Percentiles rank a stretch among this genome's conserved stretches.
These are phyloP conservation scores for Ganoderma multipileum DNA, from an alignment of 1,284 basidiomycete genomes.

Conservation along the genomic window DNA sequence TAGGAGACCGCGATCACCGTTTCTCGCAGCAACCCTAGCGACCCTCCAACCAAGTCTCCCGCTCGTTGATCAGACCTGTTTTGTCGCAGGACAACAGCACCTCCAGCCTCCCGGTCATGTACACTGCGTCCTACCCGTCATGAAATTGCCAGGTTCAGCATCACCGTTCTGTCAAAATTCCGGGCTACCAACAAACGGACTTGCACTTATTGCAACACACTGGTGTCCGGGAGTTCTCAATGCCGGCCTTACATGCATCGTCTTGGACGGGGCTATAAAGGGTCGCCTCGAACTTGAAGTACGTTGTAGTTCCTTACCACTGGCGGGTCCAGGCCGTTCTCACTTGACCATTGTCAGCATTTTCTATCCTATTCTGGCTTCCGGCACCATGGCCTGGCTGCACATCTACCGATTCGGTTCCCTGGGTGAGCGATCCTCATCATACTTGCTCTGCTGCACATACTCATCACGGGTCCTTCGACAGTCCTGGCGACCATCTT, in stretches of 20 bases:
- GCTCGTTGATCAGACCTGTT: neutral
- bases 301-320: neutral
- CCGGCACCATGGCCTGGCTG: neutral
- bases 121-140: neutral
- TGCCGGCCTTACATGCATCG: neutral
- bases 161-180: neutral
- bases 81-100: neutral
- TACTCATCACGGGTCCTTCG: neutral
- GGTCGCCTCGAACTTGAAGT: neutral
- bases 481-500: neutral
- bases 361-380: neutral
- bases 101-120: neutral
- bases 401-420: neutral
- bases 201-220: neutral
- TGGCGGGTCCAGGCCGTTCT: neutral
- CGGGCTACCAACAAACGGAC: neutral
- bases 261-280: neutral
- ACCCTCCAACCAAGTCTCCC: neutral
- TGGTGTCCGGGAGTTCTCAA: neutral
- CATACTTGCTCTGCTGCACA: neutral
- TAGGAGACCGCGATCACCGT: neutral
- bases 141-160: neutral
- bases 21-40: neutral
- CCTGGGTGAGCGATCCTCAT: constrained; percentile 2
- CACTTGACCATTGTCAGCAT: neutral